Evolutionary conservation across 345 rosid species (phyloP).

Genomic region (Aegle marmelos): DNA sequence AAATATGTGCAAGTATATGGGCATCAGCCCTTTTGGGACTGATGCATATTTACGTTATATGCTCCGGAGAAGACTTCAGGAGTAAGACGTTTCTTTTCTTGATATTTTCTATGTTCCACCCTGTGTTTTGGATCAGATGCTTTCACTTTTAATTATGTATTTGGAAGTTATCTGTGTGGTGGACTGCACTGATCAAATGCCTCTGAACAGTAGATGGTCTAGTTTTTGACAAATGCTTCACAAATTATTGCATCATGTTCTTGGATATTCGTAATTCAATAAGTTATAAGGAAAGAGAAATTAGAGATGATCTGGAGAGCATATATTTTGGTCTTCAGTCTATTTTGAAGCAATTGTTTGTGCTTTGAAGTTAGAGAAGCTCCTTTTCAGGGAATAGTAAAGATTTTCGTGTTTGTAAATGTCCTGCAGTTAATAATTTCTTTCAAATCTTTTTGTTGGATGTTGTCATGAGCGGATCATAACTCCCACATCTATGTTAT

Average conservation of each 20-base stretch:
- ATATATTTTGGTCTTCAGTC: background rate
- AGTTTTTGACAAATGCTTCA: background rate
- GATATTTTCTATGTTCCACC: background rate
- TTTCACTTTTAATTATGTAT: background rate
- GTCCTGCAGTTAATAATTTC: background rate
- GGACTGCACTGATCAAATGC: background rate
- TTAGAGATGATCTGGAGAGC: background rate
- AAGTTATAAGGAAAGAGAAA: background rate
- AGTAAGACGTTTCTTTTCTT: conserved; percentile 48
- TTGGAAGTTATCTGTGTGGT: background rate
- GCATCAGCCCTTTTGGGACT: conserved; percentile 90
- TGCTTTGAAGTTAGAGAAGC: background rate
- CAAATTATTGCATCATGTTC: background rate
- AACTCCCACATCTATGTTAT: background rate
- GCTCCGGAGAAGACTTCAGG: conserved; percentile 87
- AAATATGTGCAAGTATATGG: conserved; percentile 99
- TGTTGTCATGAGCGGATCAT: background rate
- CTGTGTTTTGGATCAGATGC: background rate
- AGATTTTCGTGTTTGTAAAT: background rate
- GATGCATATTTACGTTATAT: conserved; percentile 90
- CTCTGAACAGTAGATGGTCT: background rate
- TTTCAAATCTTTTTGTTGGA: background rate
- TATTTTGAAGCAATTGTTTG: background rate
- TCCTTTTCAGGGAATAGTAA: background rate
- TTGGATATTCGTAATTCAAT: background rate